phyloP scores from a whole-genome alignment of 306 rosid species.

The Lithocarpus polystachyus region DNA sequence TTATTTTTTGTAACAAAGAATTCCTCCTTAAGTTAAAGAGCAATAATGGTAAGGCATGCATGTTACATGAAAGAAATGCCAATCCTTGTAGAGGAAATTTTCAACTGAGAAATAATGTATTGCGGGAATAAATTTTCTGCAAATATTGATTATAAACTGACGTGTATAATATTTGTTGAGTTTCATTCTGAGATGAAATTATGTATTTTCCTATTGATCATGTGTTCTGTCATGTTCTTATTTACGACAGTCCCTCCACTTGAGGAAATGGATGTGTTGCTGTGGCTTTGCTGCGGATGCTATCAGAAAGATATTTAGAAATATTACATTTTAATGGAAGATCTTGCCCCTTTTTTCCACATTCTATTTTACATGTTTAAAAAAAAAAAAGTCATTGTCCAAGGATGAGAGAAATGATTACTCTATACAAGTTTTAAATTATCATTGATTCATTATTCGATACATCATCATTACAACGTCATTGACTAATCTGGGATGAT shows the following conservation, averaged over 20 bases:
- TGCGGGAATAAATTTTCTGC: neutral
- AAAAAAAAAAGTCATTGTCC: no score
- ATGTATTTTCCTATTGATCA: neutral
- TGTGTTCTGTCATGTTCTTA: neutral
- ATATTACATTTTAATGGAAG: no score
- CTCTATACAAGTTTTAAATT: no score
- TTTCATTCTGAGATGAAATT: neutral
- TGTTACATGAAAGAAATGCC: neutral
- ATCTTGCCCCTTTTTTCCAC: no score
- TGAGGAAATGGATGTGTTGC: no score
- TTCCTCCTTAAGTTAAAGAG: neutral
- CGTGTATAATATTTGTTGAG: neutral
- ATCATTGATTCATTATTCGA: no score
- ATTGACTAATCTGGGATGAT: no score
- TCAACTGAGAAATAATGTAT: constrained; percentile 14
- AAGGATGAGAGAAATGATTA: no score
- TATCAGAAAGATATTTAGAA: no score
- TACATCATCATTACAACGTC: no score
- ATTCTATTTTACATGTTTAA: no score
- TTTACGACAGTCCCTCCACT: neutral
- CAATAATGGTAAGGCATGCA: neutral
- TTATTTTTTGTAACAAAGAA: constrained; percentile 6
- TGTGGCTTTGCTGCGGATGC: no score
- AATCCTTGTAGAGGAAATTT: neutral
- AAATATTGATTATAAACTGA: neutral